These are phyloP conservation scores for Xylaria sp. DNA, from an alignment of 2,329 filamentous ascomycete genomes.

Conservation along the genomic window DNA sequence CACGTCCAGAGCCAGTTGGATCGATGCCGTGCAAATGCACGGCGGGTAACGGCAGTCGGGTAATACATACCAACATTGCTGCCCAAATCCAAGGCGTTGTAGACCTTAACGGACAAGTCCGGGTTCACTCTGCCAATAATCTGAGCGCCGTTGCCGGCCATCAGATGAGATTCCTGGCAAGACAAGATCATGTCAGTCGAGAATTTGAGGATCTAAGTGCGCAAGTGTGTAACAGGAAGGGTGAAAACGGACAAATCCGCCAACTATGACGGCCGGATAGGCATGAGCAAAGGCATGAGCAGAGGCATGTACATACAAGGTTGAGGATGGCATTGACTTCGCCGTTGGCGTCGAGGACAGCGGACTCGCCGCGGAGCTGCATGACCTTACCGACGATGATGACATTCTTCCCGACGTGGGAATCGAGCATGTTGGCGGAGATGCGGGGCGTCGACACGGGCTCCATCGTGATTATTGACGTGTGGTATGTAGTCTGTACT, in stretches of 20 bases:
- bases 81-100: conserved; percentile 77
- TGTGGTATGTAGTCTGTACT: neutral
- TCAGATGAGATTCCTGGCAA: conserved; percentile 74
- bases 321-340: conserved; percentile 79
- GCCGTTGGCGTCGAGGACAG: conserved; percentile 83
- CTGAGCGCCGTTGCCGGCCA: conserved; percentile 76
- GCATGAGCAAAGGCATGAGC: neutral
- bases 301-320: conserved; percentile 59
- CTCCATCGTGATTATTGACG: conserved; percentile 66
- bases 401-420: conserved; percentile 79
- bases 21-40: neutral
- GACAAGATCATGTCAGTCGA: conserved; percentile 19
- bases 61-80: conserved; percentile 70
- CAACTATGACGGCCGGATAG: neutral
- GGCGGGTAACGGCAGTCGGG: conserved; percentile 8
- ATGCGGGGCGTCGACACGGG: conserved; percentile 81
- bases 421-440: conserved; percentile 80
- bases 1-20: neutral
- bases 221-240: neutral
- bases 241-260: neutral
- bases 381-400: conserved; percentile 87
- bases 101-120: conserved; percentile 77
- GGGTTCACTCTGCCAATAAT: conserved; percentile 83
- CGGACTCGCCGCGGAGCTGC: conserved; percentile 82
- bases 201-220: too few relatives aligned